Evolutionary conservation across 345 rosid species (phyloP).

Genomic region (Eucalyptus cloeziana): DNA sequence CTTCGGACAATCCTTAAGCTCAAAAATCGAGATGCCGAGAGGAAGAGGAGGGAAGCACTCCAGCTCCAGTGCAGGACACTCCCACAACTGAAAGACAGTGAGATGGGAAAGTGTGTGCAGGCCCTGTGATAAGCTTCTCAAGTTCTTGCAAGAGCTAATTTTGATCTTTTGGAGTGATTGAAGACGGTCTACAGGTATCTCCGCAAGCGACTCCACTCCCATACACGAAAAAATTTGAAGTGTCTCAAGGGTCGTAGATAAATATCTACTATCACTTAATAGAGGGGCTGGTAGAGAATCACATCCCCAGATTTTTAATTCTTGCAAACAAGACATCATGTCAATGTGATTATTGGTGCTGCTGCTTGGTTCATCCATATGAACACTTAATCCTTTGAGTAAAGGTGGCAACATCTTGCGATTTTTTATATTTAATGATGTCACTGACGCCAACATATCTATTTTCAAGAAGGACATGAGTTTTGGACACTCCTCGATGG

Average conservation of each 20-base stretch:
- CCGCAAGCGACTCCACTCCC: not conserved
- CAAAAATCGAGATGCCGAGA: rapidly evolving
- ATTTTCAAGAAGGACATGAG: rapidly evolving
- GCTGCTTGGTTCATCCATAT: not conserved
- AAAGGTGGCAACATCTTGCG: rapidly evolving
- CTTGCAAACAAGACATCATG: not conserved
- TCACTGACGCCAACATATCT: rapidly evolving
- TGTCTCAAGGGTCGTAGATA: rapidly evolving
- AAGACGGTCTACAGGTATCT: not conserved
- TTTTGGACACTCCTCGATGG: rapidly evolving
- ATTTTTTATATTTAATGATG: rapidly evolving
- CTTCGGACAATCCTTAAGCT: rapidly evolving
- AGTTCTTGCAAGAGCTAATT: rapidly evolving
- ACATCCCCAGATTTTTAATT: rapidly evolving
- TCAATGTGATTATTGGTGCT: rapidly evolving
- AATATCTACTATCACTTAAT: rapidly evolving
- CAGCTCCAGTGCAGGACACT: rapidly evolving
- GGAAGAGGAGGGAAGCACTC: not conserved
- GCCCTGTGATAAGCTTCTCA: not conserved
- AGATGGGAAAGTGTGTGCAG: rapidly evolving
- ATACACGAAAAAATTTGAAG: rapidly evolving
- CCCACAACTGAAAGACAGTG: rapidly evolving
- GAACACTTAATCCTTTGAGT: rapidly evolving
- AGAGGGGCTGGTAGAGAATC: rapidly evolving
- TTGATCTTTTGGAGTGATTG: rapidly evolving